phyloP scores from a whole-genome alignment of 1,284 basidiomycete genomes.

The Tausonia pullulans region DNA sequence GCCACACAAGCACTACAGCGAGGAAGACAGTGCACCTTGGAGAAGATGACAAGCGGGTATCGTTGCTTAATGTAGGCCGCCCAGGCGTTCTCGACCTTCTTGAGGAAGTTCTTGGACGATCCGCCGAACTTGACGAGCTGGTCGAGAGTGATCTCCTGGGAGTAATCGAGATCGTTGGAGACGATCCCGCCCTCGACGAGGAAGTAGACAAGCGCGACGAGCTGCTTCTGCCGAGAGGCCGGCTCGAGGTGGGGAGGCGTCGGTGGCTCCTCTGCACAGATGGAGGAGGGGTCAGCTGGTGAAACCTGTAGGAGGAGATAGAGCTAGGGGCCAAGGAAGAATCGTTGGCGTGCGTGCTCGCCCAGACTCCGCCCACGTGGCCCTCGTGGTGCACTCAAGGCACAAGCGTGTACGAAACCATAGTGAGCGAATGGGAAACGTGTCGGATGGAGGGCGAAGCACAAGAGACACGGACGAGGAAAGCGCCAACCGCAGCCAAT shows the following conservation, averaged over 20 bases:
- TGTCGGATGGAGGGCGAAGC: too few relatives aligned
- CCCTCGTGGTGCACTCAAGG: too few relatives aligned
- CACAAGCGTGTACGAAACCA: too few relatives aligned
- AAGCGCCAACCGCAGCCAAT: too few relatives aligned
- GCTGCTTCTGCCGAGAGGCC: constrained; percentile 18
- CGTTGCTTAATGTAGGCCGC: constrained; percentile 24
- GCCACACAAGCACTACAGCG: neutral
- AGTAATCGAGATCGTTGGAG: constrained; percentile 12
- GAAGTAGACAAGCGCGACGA: constrained; percentile 29
- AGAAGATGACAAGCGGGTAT: constrained; percentile 30
- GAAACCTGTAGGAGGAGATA: neutral
- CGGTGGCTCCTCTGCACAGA: neutral
- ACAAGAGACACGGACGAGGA: too few relatives aligned
- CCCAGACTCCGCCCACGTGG: neutral
- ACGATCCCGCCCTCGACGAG: constrained; percentile 29
- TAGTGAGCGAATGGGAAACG: too few relatives aligned
- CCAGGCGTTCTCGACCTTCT: constrained; percentile 24
- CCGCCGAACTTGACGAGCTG: neutral
- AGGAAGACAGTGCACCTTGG: constrained; percentile 26
- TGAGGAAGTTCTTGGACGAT: neutral
- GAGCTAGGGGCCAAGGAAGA: neutral
- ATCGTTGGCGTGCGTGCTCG: neutral
- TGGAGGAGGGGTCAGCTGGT: too few relatives aligned
- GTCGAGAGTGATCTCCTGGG: constrained; percentile 1
- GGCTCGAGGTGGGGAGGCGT: neutral